Percentiles rank a stretch among this genome's conserved stretches.
Evolutionary conservation across 345 rosid genomes (phyloP).

Genomic region (Murraya koenigii): DNA sequence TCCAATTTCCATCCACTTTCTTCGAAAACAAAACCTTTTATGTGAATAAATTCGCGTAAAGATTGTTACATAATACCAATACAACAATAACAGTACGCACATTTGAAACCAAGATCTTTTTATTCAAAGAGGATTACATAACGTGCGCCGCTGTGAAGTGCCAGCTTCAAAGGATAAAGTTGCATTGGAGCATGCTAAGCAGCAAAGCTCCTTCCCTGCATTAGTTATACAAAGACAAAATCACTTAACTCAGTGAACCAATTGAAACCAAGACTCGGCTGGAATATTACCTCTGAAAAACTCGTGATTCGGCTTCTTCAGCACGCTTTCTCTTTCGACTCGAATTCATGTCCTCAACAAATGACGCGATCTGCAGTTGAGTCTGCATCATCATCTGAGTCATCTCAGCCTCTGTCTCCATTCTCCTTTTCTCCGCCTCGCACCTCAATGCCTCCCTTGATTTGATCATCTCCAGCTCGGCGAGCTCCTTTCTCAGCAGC

Average conservation of each 20-base stretch:
- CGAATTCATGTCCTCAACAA: conserved; percentile 18
- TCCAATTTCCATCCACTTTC: no score
- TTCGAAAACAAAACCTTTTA: no score
- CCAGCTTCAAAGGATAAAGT: conserved; percentile 19
- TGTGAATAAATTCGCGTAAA: no score
- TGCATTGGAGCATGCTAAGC: conserved; percentile 41
- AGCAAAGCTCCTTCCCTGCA: conserved; percentile 44
- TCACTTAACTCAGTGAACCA: no score
- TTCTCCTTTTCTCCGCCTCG: conserved; percentile 48
- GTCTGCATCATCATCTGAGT: conserved; percentile 51
- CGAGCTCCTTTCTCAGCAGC: conserved; percentile 39
- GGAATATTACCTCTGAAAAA: conserved; percentile 24
- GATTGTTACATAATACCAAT: no score
- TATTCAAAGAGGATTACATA: neutral
- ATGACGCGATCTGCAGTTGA: conserved; percentile 45
- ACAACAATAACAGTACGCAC: no score
- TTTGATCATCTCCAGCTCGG: conserved; percentile 61
- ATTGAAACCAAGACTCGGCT: neutral
- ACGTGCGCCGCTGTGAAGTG: neutral
- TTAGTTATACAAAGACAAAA: no score
- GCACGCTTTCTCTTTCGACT: conserved; percentile 50
- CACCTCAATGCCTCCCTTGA: conserved; percentile 50
- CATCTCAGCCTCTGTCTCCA: conserved; percentile 50
- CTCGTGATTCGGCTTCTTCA: conserved; percentile 28
- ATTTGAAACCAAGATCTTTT: neutral